A percentile compares a stretch with the other conserved stretches of the same genome.
These are phyloP conservation scores for Pseudohalonectria lignicola DNA, from an alignment of 2,329 filamentous ascomycete genomes.

Conservation along the genomic window DNA sequence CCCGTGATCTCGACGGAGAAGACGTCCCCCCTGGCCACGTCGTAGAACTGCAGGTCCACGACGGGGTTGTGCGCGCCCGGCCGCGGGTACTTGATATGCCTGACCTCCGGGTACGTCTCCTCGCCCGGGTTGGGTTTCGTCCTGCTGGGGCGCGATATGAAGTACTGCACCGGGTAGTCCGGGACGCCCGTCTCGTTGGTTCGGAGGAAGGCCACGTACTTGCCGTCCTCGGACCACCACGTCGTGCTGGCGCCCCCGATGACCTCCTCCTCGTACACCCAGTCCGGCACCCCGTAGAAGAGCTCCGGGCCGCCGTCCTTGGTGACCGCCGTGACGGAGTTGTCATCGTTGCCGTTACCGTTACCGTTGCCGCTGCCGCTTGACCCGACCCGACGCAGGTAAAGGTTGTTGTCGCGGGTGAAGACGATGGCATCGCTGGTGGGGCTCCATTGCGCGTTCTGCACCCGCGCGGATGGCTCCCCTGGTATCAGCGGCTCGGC, in stretches of 20 bases:
- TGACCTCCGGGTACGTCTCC: constrained; percentile 82
- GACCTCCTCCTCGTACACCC: constrained; percentile 88
- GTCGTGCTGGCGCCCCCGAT: constrained; percentile 71
- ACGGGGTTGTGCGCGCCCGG: constrained; percentile 87
- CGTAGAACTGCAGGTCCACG: constrained; percentile 82
- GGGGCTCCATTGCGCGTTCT: constrained; percentile 85
- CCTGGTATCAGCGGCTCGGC: constrained; percentile 67
- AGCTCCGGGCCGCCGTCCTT: constrained; percentile 76
- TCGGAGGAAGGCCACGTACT: constrained; percentile 80
- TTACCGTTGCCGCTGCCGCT: no score
- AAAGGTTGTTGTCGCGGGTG: constrained; percentile 84
- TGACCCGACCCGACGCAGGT: constrained; percentile 53
- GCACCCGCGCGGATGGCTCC: constrained; percentile 54
- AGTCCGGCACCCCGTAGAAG: constrained; percentile 95
- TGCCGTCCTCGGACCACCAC: constrained; percentile 91
- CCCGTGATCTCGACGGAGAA: constrained; percentile 71
- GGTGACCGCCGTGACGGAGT: constrained; percentile 62
- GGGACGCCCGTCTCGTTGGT: constrained; percentile 91
- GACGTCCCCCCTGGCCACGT: constrained; percentile 62
- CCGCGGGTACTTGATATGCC: constrained; percentile 94
- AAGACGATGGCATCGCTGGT: constrained; percentile 81
- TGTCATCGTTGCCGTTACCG: constrained; percentile 30
- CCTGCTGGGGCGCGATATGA: constrained; percentile 75
- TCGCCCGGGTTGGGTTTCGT: constrained; percentile 55
- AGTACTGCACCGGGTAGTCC: constrained; percentile 89